Evolutionary conservation across 2,329 filamentous ascomycete species (phyloP), one percentile per base, ranked within the genome.

Genomic region (Cytospora piceae): DNA sequence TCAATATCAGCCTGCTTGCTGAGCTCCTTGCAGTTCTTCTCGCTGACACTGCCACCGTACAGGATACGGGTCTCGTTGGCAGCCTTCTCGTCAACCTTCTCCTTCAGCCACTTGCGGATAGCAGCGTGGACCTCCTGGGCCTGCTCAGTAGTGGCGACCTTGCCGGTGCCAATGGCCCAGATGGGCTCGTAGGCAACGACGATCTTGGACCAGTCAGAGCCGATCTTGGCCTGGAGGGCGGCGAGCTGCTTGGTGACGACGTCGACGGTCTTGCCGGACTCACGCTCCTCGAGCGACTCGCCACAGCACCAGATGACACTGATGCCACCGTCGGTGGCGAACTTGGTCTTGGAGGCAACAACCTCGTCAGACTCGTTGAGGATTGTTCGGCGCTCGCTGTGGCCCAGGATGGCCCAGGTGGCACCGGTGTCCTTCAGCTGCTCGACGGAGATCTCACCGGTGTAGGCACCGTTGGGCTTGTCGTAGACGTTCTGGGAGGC

Each of bases 141-240:
- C 85, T 97, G 93, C 81, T 93, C 85, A 67, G 89, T 93, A 70
- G 89, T 91, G 73, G 93, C 93, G 71, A 96, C 93, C 84, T 95
- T 96, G 80, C 95, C 95, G 71, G 95, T 98, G 73, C 94, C 94
- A 73, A 89, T 91, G 77, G 88, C 93, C 94, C 95, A 99, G 85
- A 99, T 96, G 75, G 95, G 95, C 87, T 99, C 95, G 82, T 99
- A 99, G 75, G 95, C 95, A 75, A 99, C 87, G 77, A 99, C 95
- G 71, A 99, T 87, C 84, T 95, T 95, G 75, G 84, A 87, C 95
- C 95, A 99, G 83, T 97, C 92, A 74, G 87, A 82, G 62, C 73
- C 73, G 76, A 92, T 82, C 83, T 90, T 84, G 74, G 82, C 80
- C 78, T 93, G 89, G 70, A 78, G 92, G 71, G 93, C 93, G 70